A percentile compares a stretch with the other conserved stretches of the same genome.
phyloP scores from a whole-genome alignment of 108 stramenopile genomes.

The Nitzschia palea region DNA sequence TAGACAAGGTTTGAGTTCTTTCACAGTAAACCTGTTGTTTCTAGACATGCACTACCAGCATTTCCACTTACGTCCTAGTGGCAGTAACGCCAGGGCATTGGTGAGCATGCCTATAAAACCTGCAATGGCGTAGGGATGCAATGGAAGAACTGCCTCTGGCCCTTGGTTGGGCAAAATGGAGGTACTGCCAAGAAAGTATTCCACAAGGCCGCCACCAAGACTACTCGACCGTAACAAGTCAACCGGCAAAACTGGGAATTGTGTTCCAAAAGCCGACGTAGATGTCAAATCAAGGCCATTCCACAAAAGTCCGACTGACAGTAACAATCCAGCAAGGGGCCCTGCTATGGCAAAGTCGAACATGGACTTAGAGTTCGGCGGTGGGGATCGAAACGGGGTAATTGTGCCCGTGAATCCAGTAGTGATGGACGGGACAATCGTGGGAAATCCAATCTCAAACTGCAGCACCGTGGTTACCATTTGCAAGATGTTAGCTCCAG shows the following conservation, averaged over 20 bases:
- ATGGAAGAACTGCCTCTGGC: conserved; percentile 44
- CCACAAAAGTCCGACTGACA: conserved; percentile 52
- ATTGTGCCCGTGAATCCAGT: conserved; percentile 54
- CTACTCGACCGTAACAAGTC: conserved; percentile 56
- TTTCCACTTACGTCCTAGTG: conserved; percentile 61
- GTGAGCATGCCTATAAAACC: conserved; percentile 73
- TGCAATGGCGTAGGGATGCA: conserved; percentile 81
- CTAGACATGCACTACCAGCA: too few species aligned
- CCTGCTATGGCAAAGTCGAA: conserved; percentile 81
- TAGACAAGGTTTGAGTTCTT: too few species aligned
- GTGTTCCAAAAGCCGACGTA: conserved; percentile 9
- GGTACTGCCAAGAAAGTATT: conserved; percentile 35
- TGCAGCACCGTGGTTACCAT: too few species aligned
- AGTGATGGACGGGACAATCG: conserved; percentile 43
- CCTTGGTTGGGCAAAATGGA: conserved; percentile 51
- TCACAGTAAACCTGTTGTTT: too few species aligned
- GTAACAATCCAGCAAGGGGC: conserved; percentile 55
- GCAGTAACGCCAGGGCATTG: conserved; percentile 70
- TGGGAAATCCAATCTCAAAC: conserved; percentile 34
- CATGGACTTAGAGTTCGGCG: conserved; percentile 50
- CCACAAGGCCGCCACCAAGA: conserved; percentile 64
- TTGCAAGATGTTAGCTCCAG: not conserved
- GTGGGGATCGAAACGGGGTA: conserved; percentile 58
- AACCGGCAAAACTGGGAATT: conserved; percentile 61
- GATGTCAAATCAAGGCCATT: conserved; percentile 58